Conservation (phyloP, 139 green algal species). For the Chlamydomonas sphaeroides region DNA sequence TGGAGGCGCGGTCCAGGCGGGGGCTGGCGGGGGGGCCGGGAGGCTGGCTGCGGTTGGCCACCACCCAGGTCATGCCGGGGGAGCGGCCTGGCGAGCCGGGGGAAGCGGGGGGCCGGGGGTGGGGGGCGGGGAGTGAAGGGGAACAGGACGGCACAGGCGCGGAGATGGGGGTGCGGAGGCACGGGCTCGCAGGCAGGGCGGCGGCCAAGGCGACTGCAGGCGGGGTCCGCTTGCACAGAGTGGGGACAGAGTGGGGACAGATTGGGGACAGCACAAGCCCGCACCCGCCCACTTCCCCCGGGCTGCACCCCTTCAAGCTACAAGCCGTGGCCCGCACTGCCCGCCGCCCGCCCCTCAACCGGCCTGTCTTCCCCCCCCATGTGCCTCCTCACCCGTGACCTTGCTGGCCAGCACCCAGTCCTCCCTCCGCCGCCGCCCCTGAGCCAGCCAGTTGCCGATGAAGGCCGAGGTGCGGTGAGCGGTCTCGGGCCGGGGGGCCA, state of each 20-base stretch:
- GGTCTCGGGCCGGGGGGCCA: conserved; percentile 50
- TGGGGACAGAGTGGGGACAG: no score
- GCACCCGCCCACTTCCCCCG: no score
- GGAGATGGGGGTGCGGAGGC: no score
- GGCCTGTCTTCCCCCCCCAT: not conserved
- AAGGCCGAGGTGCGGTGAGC: conserved; percentile 66
- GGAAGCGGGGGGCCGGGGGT: no score
- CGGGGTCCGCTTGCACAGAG: no score
- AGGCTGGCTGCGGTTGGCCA: conserved; percentile 35
- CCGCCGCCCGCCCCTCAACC: no score
- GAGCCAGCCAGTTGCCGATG: conserved; percentile 79
- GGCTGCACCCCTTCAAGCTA: no score
- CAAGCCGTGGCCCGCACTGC: no score
- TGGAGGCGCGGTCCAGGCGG: conserved; percentile 48
- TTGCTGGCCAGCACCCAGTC: conserved; percentile 78
- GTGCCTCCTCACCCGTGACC: conserved; percentile 35
- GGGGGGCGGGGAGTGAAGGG: not conserved
- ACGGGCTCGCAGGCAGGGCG: no score
- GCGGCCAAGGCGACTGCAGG: no score
- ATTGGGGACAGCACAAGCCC: no score
- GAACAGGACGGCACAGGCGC: no score
- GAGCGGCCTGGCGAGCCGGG: conserved; percentile 1
- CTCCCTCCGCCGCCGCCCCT: not conserved
- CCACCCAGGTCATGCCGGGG: conserved; percentile 14
- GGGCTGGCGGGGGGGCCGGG: not conserved